Conservation (phyloP, 495 filamentous ascomycete genomes). For the Aspergillus cavernicola region DNA sequence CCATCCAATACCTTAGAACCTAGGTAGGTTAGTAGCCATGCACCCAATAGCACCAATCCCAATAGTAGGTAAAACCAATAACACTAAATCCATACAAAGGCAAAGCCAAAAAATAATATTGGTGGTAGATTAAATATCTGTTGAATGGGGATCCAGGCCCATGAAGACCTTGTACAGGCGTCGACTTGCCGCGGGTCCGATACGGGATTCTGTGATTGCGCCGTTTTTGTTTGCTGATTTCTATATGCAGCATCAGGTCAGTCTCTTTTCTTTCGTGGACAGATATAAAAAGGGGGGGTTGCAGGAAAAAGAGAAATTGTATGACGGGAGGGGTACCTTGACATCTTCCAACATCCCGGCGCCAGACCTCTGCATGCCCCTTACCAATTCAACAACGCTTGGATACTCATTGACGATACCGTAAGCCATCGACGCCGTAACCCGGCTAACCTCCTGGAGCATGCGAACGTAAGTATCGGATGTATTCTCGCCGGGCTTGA, state of each 20-base stretch:
- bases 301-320: slow-evolving; percentile 8
- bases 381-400: slow-evolving; percentile 52
- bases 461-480: slow-evolving; percentile 71
- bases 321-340: slow-evolving; percentile 35
- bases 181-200: slow-evolving; percentile 69
- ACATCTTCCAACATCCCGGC: slow-evolving; percentile 58
- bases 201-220: slow-evolving; percentile 55
- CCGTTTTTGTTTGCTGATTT: slow-evolving; percentile 70
- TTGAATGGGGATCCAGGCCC: slow-evolving; percentile 60
- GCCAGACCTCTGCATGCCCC: slow-evolving; percentile 57
- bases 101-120: not conserved
- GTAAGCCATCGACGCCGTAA: slow-evolving; percentile 71
- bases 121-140: slow-evolving; percentile 64
- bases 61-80: not conserved
- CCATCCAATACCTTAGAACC: no score
- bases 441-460: slow-evolving; percentile 71
- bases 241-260: slow-evolving; percentile 16
- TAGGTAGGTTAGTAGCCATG: no score
- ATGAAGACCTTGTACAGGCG: slow-evolving; percentile 73
- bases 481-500: slow-evolving; percentile 65
- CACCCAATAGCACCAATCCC: not conserved
- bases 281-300: not conserved
- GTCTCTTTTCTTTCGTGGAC: no score
- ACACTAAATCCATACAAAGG: no score
- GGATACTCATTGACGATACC: slow-evolving; percentile 63